Evolutionary conservation across 148 eudicot genomes (phyloP).

Genomic region (Cornus suecica): DNA sequence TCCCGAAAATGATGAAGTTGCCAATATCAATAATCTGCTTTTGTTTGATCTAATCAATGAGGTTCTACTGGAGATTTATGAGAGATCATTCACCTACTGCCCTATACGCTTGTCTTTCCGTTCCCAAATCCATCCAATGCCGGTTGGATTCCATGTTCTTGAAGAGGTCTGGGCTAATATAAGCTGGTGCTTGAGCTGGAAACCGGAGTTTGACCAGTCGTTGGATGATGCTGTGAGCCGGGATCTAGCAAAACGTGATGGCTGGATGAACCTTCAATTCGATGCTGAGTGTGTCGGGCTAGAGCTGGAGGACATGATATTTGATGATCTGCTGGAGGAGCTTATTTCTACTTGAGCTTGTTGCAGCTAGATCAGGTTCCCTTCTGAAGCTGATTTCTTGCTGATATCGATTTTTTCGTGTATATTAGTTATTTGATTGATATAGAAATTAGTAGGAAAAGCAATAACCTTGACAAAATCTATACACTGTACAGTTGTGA

Average conservation of each 20-base stretch:
- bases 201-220: constrained; percentile 23
- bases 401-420: neutral
- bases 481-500: neutral
- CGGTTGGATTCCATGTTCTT: constrained; percentile 56
- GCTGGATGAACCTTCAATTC: constrained; percentile 87
- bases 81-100: constrained; percentile 61
- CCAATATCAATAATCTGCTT: constrained; percentile 33
- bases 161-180: constrained; percentile 72
- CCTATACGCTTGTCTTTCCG: constrained; percentile 33
- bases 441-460: neutral
- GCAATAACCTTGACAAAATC: neutral
- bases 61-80: constrained; percentile 48
- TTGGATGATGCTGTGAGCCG: constrained; percentile 48
- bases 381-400: neutral
- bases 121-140: constrained; percentile 57
- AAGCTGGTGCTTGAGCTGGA: constrained; percentile 51
- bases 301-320: constrained; percentile 60
- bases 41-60: constrained; percentile 76
- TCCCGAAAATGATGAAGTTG: constrained; percentile 23
- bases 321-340: constrained; percentile 62
- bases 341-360: constrained; percentile 15
- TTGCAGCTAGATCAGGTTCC: neutral
- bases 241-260: constrained; percentile 55
- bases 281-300: constrained; percentile 77
- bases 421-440: no score